phyloP scores from a whole-genome alignment of 352 stramenopile species.

The Pythium aristosporum region DNA sequence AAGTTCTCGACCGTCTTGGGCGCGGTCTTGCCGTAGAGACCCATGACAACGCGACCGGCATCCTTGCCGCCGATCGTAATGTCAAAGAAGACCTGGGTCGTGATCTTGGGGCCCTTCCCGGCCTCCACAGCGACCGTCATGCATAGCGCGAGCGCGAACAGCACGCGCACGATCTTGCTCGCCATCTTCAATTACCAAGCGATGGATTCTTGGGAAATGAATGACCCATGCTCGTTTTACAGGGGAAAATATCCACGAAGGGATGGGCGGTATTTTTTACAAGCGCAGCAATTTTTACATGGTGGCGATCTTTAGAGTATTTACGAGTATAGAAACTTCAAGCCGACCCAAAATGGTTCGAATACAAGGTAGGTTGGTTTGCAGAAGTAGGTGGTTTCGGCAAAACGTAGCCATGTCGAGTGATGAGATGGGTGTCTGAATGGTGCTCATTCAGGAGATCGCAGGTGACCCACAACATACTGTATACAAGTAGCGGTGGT shows the following conservation, averaged over 20 bases:
- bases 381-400: too few relatives aligned
- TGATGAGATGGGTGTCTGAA: too few relatives aligned
- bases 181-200: slow-evolving; percentile 36
- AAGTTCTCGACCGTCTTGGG: slow-evolving; percentile 84
- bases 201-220: neutral
- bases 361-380: too few relatives aligned
- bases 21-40: slow-evolving; percentile 84
- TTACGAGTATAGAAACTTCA: too few relatives aligned
- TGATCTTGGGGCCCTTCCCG: slow-evolving; percentile 72
- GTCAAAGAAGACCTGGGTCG: slow-evolving; percentile 96
- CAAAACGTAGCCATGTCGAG: too few relatives aligned
- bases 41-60: slow-evolving; percentile 89
- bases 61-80: slow-evolving; percentile 93
- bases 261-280: too few relatives aligned
- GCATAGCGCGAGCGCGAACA: slow-evolving; percentile 35
- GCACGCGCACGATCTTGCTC: slow-evolving; percentile 45
- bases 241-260: too few relatives aligned
- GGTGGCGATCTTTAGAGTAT: neutral
- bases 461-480: too few relatives aligned
- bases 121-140: slow-evolving; percentile 38
- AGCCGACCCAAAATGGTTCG: too few relatives aligned
- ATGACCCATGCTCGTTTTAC: neutral
- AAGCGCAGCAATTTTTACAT: neutral
- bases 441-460: too few relatives aligned
- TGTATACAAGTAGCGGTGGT: too few relatives aligned